Evolutionary conservation across 140 eudicot species (phyloP).

Genomic region (Bidens hawaiensis): DNA sequence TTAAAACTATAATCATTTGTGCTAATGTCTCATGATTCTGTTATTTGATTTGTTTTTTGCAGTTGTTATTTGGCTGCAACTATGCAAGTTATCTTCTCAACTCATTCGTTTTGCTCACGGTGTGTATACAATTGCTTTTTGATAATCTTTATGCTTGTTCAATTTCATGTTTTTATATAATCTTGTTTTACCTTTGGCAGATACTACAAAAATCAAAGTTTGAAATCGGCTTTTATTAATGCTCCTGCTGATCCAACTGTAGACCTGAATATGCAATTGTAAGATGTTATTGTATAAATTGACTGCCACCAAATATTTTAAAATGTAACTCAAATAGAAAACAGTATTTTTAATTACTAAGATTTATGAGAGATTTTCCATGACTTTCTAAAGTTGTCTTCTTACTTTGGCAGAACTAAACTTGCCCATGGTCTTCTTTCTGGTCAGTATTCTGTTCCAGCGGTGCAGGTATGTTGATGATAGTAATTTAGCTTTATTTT

Average conservation of each 20-base stretch:
- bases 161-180: background rate
- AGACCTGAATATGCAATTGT: constrained; percentile 95
- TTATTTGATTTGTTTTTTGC: constrained; percentile 17
- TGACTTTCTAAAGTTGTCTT: background rate
- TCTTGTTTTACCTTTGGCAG: constrained; percentile 29
- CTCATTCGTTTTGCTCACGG: constrained; percentile 73
- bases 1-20: background rate
- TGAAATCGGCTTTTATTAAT: constrained; percentile 64
- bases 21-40: background rate
- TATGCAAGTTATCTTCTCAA: constrained; percentile 90
- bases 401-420: constrained; percentile 57
- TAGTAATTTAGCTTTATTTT: background rate
- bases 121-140: constrained; percentile 25
- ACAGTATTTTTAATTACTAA: too few species aligned
- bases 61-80: constrained; percentile 98
- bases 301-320: background rate
- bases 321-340: constrained; percentile 1
- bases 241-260: constrained; percentile 99
- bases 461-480: constrained; percentile 44
- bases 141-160: background rate
- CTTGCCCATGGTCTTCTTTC: constrained; percentile 87
- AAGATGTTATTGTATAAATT: constrained; percentile 26
- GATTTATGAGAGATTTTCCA: background rate
- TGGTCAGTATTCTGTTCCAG: constrained; percentile 83
- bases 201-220: constrained; percentile 55